A percentile compares a stretch with the other conserved stretches of the same genome.
Conservation (phyloP, 257 asterid genomes). For the Fraxinus anomala region DNA sequence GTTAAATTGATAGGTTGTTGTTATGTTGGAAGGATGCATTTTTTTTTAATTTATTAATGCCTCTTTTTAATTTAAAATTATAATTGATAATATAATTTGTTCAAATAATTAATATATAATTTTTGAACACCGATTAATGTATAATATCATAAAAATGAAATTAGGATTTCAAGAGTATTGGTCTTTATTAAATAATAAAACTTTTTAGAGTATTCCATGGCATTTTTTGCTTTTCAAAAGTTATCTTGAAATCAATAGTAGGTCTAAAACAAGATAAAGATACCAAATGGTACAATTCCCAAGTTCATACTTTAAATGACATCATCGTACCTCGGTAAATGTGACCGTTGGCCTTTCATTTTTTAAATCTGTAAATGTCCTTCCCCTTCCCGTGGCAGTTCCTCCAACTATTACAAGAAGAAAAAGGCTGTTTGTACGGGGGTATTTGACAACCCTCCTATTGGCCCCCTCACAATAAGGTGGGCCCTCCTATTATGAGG, state of each 20-base stretch:
- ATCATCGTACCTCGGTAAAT: conserved; percentile 51
- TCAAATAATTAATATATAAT: too few species aligned
- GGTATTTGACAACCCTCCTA: too few species aligned
- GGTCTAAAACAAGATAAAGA: background rate
- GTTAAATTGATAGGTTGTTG: too few species aligned
- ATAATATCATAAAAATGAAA: background rate
- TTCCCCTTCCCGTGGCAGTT: background rate
- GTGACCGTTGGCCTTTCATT: conserved; percentile 61
- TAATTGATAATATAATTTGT: background rate
- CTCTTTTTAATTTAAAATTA: too few species aligned
- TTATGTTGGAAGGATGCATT: too few species aligned
- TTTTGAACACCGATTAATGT: background rate
- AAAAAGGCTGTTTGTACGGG: too few species aligned
- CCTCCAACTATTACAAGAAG: background rate
- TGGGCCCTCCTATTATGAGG: too few species aligned
- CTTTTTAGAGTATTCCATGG: background rate
- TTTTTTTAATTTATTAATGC: too few species aligned
- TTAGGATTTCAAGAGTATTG: too few species aligned
- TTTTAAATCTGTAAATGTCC: conserved; percentile 31
- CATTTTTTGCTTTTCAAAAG: background rate
- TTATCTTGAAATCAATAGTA: background rate
- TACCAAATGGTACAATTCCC: background rate
- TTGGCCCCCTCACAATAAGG: too few species aligned
- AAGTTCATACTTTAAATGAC: conserved; percentile 33
- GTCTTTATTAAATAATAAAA: too few species aligned